phyloP scores from a whole-genome alignment of 2,329 filamentous ascomycete genomes.

The Cladosporium colombiae region DNA sequence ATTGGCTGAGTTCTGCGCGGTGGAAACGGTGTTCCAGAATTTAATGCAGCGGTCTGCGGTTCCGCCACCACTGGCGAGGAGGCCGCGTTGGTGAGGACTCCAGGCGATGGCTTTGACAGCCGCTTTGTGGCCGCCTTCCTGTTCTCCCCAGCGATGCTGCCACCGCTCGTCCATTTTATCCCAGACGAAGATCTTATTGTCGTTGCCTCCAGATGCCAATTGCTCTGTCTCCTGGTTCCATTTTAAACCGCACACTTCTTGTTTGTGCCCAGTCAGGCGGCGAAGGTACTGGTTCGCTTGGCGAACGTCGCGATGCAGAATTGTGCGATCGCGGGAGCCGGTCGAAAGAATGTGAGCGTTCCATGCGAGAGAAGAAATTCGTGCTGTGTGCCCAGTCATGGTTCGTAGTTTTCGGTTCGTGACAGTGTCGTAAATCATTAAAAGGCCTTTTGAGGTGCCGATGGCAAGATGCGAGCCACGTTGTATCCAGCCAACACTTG shows the following conservation, averaged over 20 bases:
- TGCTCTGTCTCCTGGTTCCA: slow-evolving; percentile 98
- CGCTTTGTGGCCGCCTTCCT: slow-evolving; percentile 91
- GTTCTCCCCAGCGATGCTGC: slow-evolving; percentile 89
- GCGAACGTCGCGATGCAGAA: slow-evolving; percentile 93
- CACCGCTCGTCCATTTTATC: slow-evolving; percentile 92
- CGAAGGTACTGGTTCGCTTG: slow-evolving; percentile 87
- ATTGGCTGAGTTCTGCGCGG: slow-evolving; percentile 42
- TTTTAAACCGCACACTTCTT: slow-evolving; percentile 93
- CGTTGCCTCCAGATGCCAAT: slow-evolving; percentile 91
- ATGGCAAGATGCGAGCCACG: slow-evolving; percentile 90
- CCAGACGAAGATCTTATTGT: slow-evolving; percentile 99
- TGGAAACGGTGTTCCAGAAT: slow-evolving; percentile 82
- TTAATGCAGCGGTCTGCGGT: slow-evolving; percentile 96
- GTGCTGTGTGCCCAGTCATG: slow-evolving; percentile 93
- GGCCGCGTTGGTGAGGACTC: slow-evolving; percentile 92
- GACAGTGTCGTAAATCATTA: slow-evolving; percentile 97
- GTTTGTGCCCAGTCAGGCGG: slow-evolving; percentile 90
- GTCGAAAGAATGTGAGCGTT: slow-evolving; percentile 97
- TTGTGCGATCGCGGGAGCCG: slow-evolving; percentile 87
- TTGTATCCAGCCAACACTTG: slow-evolving; percentile 98
- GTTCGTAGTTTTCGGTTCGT: slow-evolving; percentile 81
- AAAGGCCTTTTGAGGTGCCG: slow-evolving; percentile 88
- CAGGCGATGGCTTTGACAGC: slow-evolving; percentile 97
- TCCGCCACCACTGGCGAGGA: slow-evolving; percentile 93
- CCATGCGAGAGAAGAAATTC: slow-evolving; percentile 94